Conservation (phyloP, 2,329 filamentous ascomycete genomes). For the Pseudogymnoascus sp. region DNA sequence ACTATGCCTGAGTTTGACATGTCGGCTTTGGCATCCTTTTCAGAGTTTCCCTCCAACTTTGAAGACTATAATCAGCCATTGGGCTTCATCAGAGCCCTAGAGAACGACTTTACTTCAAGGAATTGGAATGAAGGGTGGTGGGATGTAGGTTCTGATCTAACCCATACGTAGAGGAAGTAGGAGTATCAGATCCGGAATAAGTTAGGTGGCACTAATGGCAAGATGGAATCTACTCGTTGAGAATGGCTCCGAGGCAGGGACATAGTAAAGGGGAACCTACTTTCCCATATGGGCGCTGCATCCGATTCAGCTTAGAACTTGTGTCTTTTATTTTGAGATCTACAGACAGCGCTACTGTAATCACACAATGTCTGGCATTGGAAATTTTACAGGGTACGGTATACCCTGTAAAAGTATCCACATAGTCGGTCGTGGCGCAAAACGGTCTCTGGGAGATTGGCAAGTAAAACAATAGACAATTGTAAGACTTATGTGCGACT, state of each 20-base stretch:
- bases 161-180: neutral
- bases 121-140: constrained; percentile 10
- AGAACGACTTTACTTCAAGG: neutral
- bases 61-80: neutral
- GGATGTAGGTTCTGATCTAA: neutral
- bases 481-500: too few relatives aligned
- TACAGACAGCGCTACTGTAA: neutral
- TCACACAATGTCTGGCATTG: neutral
- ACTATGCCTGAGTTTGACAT: neutral
- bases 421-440: too few relatives aligned
- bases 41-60: neutral
- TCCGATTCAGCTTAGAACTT: neutral
- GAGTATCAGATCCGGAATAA: neutral
- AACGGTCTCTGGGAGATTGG: too few relatives aligned
- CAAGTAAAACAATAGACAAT: too few relatives aligned
- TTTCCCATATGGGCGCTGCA: too few relatives aligned
- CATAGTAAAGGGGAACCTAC: too few relatives aligned
- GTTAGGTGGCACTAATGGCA: neutral
- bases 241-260: too few relatives aligned
- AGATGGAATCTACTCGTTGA: neutral
- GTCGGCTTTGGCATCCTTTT: neutral
- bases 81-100: neutral
- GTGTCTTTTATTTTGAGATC: neutral
- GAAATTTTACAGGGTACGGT: too few relatives aligned
- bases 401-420: too few relatives aligned